phyloP scores from a whole-genome alignment of 2,329 filamentous ascomycete species.

The Nemania sp. region DNA sequence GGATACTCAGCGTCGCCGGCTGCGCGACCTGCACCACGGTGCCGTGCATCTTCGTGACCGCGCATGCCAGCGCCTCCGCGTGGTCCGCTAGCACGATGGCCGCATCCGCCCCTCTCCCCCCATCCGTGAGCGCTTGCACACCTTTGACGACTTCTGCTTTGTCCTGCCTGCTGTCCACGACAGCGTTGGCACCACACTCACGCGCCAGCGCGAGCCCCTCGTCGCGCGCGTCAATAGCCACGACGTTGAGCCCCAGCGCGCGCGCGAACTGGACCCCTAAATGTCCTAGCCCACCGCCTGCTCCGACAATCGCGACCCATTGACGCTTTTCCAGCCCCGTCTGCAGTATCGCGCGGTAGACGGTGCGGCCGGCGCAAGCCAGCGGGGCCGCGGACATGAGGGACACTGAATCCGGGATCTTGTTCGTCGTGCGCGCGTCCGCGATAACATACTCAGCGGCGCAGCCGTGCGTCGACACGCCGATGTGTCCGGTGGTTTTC shows the following conservation, averaged over 20 bases:
- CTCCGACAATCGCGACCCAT: slow-evolving; percentile 51
- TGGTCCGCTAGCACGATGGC: slow-evolving; percentile 54
- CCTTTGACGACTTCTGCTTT: slow-evolving; percentile 51
- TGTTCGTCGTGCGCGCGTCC: slow-evolving; percentile 51
- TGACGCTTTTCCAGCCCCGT: slow-evolving; percentile 41
- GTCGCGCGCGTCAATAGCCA: slow-evolving; percentile 59
- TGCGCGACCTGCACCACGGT: slow-evolving; percentile 60
- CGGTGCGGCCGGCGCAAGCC: slow-evolving; percentile 58
- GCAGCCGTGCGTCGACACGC: slow-evolving; percentile 55
- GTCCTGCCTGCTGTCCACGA: slow-evolving; percentile 55
- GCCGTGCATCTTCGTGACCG: slow-evolving; percentile 62
- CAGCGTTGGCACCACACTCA: slow-evolving; percentile 49
- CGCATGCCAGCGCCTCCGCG: slow-evolving; percentile 53
- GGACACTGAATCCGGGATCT: slow-evolving; percentile 51
- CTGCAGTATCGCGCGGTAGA: slow-evolving; percentile 51
- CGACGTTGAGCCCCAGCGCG: slow-evolving; percentile 52
- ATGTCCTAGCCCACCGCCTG: slow-evolving; percentile 57
- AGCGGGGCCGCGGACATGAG: slow-evolving; percentile 58
- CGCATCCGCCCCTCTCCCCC: slow-evolving; percentile 53
- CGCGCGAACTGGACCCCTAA: slow-evolving; percentile 54
- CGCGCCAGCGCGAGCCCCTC: slow-evolving; percentile 49
- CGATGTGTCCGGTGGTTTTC: slow-evolving; percentile 48
- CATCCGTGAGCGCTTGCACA: slow-evolving; percentile 44
- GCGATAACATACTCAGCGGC: slow-evolving; percentile 60
- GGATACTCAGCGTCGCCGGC: slow-evolving; percentile 62